A percentile compares a stretch with the other conserved stretches of the same genome.
Evolutionary conservation across 2,329 filamentous ascomycete species (phyloP).

Genomic region (Escovopsis sp.): DNA sequence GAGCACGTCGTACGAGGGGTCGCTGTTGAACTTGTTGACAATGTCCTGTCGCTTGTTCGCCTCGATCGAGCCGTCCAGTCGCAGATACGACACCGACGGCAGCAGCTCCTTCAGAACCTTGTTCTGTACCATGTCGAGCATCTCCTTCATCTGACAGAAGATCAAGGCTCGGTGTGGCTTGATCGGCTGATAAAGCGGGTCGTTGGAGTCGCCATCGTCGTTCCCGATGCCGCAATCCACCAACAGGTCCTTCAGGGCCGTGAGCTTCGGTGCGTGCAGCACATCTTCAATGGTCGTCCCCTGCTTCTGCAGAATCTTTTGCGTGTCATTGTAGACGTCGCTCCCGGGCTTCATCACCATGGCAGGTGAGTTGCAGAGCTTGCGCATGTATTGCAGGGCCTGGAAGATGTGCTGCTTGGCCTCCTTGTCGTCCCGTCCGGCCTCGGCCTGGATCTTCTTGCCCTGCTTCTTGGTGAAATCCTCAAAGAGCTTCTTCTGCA

Average conservation of each 20-base stretch:
- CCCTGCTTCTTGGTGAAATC: constrained; percentile 92
- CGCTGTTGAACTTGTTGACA: constrained; percentile 96
- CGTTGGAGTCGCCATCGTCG: constrained; percentile 45
- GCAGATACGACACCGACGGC: constrained; percentile 83
- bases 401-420: constrained; percentile 99
- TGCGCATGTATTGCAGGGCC: constrained; percentile 97
- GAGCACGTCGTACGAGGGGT: constrained; percentile 89
- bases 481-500: constrained; percentile 90
- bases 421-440: constrained; percentile 73
- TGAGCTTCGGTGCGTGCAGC: constrained; percentile 81
- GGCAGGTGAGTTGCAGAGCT: constrained; percentile 93
- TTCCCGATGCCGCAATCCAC: constrained; percentile 96
- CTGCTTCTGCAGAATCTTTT: constrained; percentile 62
- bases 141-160: constrained; percentile 99
- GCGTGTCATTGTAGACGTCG: constrained; percentile 77
- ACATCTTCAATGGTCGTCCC: constrained; percentile 74
- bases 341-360: constrained; percentile 92
- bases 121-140: constrained; percentile 97
- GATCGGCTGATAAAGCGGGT: constrained; percentile 62
- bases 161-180: constrained; percentile 91
- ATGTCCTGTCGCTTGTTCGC: constrained; percentile 91
- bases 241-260: constrained; percentile 78
- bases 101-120: constrained; percentile 82
- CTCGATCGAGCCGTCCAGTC: constrained; percentile 88
- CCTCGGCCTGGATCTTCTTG: constrained; percentile 72